phyloP scores from a whole-genome alignment of 768 basidiomycete species.

The Calocera viscosa region DNA sequence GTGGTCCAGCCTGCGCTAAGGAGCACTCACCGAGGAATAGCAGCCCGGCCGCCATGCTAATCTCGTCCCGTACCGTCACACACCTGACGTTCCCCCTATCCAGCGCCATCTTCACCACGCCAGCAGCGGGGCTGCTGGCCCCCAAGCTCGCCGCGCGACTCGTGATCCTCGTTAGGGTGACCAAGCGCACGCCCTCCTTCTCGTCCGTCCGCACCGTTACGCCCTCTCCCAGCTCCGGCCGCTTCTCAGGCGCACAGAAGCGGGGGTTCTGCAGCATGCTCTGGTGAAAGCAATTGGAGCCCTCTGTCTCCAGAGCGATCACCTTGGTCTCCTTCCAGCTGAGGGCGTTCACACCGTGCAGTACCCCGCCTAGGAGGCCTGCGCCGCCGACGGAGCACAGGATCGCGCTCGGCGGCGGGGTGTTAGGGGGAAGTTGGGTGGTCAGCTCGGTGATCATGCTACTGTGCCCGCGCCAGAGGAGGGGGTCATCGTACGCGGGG shows the following conservation, averaged over 20 bases:
- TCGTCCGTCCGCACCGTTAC: constrained; percentile 33
- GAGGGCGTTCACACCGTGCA: constrained; percentile 48
- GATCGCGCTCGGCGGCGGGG: constrained; percentile 49
- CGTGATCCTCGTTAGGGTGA: constrained; percentile 44
- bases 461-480: constrained; percentile 65
- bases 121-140: constrained; percentile 50
- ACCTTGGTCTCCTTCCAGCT: constrained; percentile 63
- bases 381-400: constrained; percentile 70
- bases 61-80: constrained; percentile 52
- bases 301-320: constrained; percentile 55
- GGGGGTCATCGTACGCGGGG: constrained; percentile 57
- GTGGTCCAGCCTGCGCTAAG: neutral
- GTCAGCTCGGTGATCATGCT: constrained; percentile 57
- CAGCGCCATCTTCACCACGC: constrained; percentile 53
- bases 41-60: constrained; percentile 49
- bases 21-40: constrained; percentile 44
- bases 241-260: constrained; percentile 19
- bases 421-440: constrained; percentile 33
- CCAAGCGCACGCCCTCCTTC: constrained; percentile 39
- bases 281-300: constrained; percentile 62
- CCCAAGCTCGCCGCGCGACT: constrained; percentile 62
- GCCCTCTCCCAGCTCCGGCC: constrained; percentile 31
- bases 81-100: constrained; percentile 47
- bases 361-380: constrained; percentile 56
- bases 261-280: constrained; percentile 43